These are phyloP conservation scores for Antitrichia curtipendula DNA, from an alignment of 225 moss, liverwort and hornwort genomes.

Conservation along the genomic window DNA sequence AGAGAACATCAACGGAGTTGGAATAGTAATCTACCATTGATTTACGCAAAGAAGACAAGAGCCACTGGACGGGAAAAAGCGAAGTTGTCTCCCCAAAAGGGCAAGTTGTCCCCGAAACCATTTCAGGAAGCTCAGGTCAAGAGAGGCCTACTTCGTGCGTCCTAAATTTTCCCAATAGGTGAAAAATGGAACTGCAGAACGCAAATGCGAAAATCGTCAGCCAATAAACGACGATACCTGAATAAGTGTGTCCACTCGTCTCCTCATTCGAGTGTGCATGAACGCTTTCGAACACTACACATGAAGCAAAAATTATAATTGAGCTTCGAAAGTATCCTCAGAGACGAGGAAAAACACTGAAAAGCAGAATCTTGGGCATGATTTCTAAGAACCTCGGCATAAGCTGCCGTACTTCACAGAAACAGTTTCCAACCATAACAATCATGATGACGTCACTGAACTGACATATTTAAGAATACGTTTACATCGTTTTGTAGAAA, in stretches of 20 bases:
- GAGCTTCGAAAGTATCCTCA: background rate
- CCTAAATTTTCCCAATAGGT: background rate
- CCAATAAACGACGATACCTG: constrained; percentile 33
- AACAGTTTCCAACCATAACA: background rate
- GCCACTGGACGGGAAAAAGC: background rate
- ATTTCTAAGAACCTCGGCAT: background rate
- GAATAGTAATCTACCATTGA: background rate
- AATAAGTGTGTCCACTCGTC: constrained; percentile 87
- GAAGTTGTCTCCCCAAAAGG: background rate
- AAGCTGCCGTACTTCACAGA: background rate
- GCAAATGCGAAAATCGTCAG: background rate
- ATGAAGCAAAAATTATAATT: background rate
- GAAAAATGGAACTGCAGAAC: background rate
- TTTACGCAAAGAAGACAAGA: background rate
- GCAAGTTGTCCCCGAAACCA: background rate
- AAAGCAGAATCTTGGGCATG: background rate
- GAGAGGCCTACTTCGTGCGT: background rate
- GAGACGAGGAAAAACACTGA: background rate
- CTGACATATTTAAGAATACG: background rate
- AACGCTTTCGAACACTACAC: constrained; percentile 93
- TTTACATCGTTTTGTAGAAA: background rate
- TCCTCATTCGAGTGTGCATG: constrained; percentile 97
- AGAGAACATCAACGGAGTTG: background rate
- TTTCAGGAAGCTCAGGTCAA: background rate
- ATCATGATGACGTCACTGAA: background rate